Evolutionary conservation across 306 rosid genomes (phyloP), one percentile per base, ranked within the genome.

Genomic region (Gillenia trifoliata): DNA sequence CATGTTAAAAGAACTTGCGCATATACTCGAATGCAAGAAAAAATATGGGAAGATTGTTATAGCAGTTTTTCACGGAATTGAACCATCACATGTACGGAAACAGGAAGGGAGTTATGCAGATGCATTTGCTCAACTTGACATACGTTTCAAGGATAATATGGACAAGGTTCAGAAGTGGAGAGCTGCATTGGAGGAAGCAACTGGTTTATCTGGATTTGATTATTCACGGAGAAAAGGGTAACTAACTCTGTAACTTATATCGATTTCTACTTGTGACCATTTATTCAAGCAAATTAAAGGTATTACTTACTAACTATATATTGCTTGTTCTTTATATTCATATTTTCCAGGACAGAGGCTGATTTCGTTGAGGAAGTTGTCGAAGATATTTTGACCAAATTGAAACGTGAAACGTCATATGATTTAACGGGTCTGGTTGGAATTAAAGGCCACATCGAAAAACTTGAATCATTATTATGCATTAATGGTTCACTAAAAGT

Each of bases 361-460:
- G 56, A 60, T 29, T 31, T 77, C 1, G 23, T 41, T 20, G 28
- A 68, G 15, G 2, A 30, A 43, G 22, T 77, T 77, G 69, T 60
- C 0, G 0, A 41, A 10, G 20, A 8, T 8, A 29, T 77, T 11
- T n/a, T n/a, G 15, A 43, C 5, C 12, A 9, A 59, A 6, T 12
- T 77, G 50, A 15, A 34, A 0, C 4, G 55, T 5, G 6, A 36
- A 12, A 25, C 26, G 0, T 28, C 67, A 6, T 20, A 74, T 13
- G 74, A 57, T 19, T 61, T 26, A 7, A 29, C 20, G 31, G 75
- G 61, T 8, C 29, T 71, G 6, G 41, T 81, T 57, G 84, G 81
- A 54, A 67, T 71, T 11, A 4, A 28, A 22, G 4, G 15, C 1
- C 67, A 62, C 0, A 20, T 77, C 5, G 33, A 61, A 23, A 1